Conservation (phyloP, 768 basidiomycete species). For the Suillus lakei region DNA sequence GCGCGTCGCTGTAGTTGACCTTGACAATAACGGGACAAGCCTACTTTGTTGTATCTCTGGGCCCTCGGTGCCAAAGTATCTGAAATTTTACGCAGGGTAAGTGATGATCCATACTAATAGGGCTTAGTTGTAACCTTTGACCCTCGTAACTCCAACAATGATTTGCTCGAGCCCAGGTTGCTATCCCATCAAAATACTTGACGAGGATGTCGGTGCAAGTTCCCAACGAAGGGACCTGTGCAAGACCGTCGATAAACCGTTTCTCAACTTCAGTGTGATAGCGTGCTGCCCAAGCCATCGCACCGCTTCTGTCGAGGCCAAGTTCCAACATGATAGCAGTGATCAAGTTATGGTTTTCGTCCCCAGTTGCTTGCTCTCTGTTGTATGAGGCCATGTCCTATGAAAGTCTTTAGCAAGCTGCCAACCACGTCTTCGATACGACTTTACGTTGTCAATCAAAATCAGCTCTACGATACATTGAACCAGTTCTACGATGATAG, state of each 20-base stretch:
- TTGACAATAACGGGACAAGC: slow-evolving; percentile 9
- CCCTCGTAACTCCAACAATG: slow-evolving; percentile 37
- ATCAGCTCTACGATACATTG: slow-evolving; percentile 21
- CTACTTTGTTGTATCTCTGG: slow-evolving; percentile 26
- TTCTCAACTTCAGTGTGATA: slow-evolving; percentile 16
- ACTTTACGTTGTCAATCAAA: slow-evolving; percentile 27
- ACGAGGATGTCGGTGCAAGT: slow-evolving; percentile 27
- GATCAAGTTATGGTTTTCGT: slow-evolving; percentile 39
- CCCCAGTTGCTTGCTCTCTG: slow-evolving; percentile 38
- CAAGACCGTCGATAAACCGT: slow-evolving; percentile 25
- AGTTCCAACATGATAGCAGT: slow-evolving; percentile 38
- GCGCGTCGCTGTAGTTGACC: no score
- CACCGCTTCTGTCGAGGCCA: slow-evolving; percentile 27
- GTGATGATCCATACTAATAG: not conserved
- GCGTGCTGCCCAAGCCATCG: slow-evolving; percentile 30
- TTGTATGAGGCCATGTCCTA: slow-evolving; percentile 44
- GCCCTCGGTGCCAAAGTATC: slow-evolving; percentile 37
- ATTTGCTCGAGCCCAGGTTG: slow-evolving; percentile 29
- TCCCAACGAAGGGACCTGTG: slow-evolving; percentile 32
- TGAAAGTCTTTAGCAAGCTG: not conserved
- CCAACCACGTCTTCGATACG: not conserved
- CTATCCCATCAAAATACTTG: slow-evolving; percentile 29
- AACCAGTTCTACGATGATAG: slow-evolving; percentile 13
- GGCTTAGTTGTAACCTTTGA: slow-evolving; percentile 16
- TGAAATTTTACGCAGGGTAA: not conserved